Conservation (phyloP, 805 yeast genomes). For the Monosporozyma aerobia region DNA sequence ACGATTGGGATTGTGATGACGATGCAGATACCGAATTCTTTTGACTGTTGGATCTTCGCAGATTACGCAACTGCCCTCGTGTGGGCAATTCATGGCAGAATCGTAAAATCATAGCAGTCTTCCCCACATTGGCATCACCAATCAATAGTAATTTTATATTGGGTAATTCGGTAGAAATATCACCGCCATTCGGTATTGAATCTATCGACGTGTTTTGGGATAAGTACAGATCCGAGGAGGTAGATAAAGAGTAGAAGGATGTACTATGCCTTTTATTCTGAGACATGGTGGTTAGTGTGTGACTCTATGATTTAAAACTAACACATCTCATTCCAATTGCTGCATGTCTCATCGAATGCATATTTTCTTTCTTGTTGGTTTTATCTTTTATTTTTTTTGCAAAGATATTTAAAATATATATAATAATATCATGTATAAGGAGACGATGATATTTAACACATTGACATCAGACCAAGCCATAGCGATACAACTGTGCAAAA, state of each 20-base stretch:
- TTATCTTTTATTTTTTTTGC: neutral
- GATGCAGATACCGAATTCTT: neutral
- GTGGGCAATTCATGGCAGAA: slow-evolving; percentile 34
- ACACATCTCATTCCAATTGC: too few relatives aligned
- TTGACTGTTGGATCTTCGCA: neutral
- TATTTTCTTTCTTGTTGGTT: neutral
- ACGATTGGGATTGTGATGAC: neutral
- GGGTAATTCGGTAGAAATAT: neutral
- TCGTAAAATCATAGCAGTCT: slow-evolving; percentile 37
- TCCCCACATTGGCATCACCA: slow-evolving; percentile 43
- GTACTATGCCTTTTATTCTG: neutral
- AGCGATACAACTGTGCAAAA: neutral
- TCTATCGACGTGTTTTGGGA: slow-evolving; percentile 8
- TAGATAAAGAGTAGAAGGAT: neutral
- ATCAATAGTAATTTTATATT: slow-evolving; percentile 22
- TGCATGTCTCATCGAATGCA: too few relatives aligned
- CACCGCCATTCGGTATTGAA: neutral
- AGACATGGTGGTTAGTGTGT: neutral
- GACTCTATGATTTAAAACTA: too few relatives aligned
- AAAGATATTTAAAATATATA: neutral
- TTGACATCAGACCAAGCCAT: neutral
- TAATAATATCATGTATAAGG: neutral
- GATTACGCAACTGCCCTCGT: slow-evolving; percentile 9
- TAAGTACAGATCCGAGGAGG: slow-evolving; percentile 1
- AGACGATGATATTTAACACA: neutral